phyloP scores from a whole-genome alignment of 306 rosid species.

The Vicia sativa region DNA sequence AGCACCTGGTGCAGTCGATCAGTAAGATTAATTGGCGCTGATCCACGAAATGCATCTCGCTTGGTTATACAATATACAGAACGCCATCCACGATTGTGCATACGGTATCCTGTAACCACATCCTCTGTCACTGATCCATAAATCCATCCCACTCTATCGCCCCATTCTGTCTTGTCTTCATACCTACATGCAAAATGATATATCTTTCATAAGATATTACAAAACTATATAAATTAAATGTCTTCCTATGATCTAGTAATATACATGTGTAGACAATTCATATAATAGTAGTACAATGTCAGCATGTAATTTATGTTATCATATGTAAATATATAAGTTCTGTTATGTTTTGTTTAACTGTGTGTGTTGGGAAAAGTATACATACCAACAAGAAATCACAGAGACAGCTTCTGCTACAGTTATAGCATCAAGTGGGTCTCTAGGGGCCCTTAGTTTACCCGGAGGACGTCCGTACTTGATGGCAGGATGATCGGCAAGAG shows the following conservation, averaged over 20 bases:
- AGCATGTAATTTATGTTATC: no score
- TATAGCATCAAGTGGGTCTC: slow-evolving; percentile 77
- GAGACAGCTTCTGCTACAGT: slow-evolving; percentile 85
- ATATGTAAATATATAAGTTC: no score
- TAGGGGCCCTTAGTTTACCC: slow-evolving; percentile 65
- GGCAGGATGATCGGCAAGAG: slow-evolving; percentile 79
- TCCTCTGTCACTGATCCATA: slow-evolving; percentile 66
- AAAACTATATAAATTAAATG: background rate
- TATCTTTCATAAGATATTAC: background rate
- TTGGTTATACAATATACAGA: slow-evolving; percentile 59
- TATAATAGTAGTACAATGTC: no score
- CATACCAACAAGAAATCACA: slow-evolving; percentile 81
- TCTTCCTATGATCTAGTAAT: background rate
- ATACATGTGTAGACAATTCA: background rate
- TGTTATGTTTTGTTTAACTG: background rate
- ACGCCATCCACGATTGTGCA: slow-evolving; percentile 70
- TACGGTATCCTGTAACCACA: slow-evolving; percentile 58
- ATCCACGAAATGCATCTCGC: slow-evolving; percentile 57
- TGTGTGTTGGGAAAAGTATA: background rate
- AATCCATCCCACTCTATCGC: slow-evolving; percentile 64
- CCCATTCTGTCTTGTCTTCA: slow-evolving; percentile 70
- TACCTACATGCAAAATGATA: slow-evolving; percentile 37
- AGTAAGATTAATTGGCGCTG: slow-evolving; percentile 58
- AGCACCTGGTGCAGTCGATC: slow-evolving; percentile 58
- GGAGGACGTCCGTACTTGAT: slow-evolving; percentile 78